These are phyloP conservation scores for Fusarium fracticaudum DNA, from an alignment of 2,329 filamentous ascomycete species.

Conservation along the genomic window DNA sequence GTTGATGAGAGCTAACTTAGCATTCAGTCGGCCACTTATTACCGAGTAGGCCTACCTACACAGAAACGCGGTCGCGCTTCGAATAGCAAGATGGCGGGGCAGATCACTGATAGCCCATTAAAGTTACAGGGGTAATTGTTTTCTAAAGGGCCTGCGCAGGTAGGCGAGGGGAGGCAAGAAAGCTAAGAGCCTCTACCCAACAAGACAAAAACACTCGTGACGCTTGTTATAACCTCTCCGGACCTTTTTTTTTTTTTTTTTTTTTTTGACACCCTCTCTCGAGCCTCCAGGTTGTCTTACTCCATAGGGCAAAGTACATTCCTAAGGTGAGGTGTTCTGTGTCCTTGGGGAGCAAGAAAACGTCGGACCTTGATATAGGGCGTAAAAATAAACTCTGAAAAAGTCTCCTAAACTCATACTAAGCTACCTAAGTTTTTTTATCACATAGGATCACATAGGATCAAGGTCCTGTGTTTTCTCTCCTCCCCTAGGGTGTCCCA, in stretches of 20 bases:
- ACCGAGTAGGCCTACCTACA: background rate
- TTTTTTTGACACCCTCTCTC: background rate
- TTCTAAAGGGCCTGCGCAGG: background rate
- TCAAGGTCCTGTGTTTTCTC: no score
- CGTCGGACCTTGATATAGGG: background rate
- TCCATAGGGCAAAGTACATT: background rate
- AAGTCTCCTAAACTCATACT: no score
- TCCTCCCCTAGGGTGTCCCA: background rate
- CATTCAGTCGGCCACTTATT: background rate
- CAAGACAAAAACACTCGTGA: background rate
- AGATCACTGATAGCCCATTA: constrained; percentile 15
- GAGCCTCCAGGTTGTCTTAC: background rate
- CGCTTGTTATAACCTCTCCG: background rate
- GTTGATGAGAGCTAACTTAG: background rate
- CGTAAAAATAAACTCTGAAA: no score
- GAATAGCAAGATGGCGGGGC: constrained; percentile 28
- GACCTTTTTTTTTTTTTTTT: no score
- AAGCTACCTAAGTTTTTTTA: no score
- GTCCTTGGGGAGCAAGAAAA: background rate
- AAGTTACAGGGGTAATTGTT: constrained; percentile 1
- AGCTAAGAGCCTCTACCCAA: background rate
- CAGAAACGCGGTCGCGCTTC: constrained; percentile 29
- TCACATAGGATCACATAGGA: no score
- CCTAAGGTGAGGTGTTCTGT: no score
- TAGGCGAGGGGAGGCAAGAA: background rate